Evolutionary conservation across 768 basidiomycete species (phyloP).

Genomic region (Suillus subluteus): DNA sequence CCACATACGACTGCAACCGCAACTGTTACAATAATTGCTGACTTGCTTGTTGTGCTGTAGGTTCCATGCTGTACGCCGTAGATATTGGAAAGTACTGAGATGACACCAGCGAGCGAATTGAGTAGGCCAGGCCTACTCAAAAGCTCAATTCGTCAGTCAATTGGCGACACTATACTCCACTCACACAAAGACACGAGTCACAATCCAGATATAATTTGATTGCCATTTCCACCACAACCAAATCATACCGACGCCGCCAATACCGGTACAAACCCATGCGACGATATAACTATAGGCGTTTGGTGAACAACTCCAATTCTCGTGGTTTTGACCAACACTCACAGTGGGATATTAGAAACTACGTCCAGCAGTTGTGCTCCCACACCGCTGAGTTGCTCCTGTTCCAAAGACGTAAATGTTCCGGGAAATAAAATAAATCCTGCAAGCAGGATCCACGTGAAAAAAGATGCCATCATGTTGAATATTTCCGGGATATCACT

Average conservation of each 20-base stretch:
- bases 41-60: slow-evolving; percentile 45
- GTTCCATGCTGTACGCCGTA: slow-evolving; percentile 52
- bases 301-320: background rate
- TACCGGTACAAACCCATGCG: slow-evolving; percentile 55
- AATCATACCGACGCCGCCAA: slow-evolving; percentile 57
- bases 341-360: slow-evolving; percentile 52
- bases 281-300: slow-evolving; percentile 47
- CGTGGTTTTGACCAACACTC: slow-evolving; percentile 22
- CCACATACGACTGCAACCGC: slow-evolving; percentile 45
- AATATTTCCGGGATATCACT: slow-evolving; percentile 55
- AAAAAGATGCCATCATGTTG: slow-evolving; percentile 58
- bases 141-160: slow-evolving; percentile 12
- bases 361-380: slow-evolving; percentile 37
- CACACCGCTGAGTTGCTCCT: slow-evolving; percentile 30
- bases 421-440: slow-evolving; percentile 67
- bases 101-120: slow-evolving; percentile 58
- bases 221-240: slow-evolving; percentile 66
- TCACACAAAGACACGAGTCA: slow-evolving; percentile 60
- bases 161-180: slow-evolving; percentile 19
- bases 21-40: slow-evolving; percentile 53
- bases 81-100: slow-evolving; percentile 56
- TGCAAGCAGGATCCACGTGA: slow-evolving; percentile 64
- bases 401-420: slow-evolving; percentile 53
- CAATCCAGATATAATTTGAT: slow-evolving; percentile 60
- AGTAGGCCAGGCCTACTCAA: slow-evolving; percentile 53